Evolutionary conservation across 805 yeast genomes (phyloP), one percentile per base, ranked within the genome.

Genomic region (Starmerella stellata): DNA sequence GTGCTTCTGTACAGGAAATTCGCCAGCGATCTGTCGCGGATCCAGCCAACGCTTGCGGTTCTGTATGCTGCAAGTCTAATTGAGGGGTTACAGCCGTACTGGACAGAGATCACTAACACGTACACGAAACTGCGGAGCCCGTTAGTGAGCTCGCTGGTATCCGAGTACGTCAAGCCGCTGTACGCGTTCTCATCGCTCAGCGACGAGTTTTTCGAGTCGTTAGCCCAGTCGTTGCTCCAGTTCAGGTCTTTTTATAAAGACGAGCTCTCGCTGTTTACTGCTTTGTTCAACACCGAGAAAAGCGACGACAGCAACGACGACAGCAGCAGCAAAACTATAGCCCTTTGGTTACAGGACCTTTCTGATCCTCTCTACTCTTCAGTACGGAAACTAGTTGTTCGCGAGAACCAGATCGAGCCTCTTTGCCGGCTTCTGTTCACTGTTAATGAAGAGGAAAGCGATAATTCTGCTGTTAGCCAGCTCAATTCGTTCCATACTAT

Each of bases 361-460:
- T 63, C 80, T 24, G 94, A 82, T 28, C 90, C 94, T 0, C 58
- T 85, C 20, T 78, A 83, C 50, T 87, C 79, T 45, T 56, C 65
- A 2, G 54, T 81, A 27, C 65, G 95, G 45, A 69, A 73, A 41
- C 64, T 67, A 35, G 70, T 82, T 1, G 62, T 83, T 31, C 69
- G 76, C 41, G 95, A 85, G 53, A 62, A 68, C 13, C 74, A 73
- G 45, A 74, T 87, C 21, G 63, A 66, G 19, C 64, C 64, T 9
- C 59, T 90, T 19, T 80, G 94, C 57, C 92, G 82, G 50, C 60
- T 82, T 18, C 31, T 44, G n/a, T 30, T 44, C 11, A 36, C 41
- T 18, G 42, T 38, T 14, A 35, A 36, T n/a, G 25, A 24, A 32
- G 44, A 41, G 21, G 36, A 35, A 2, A 43, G 16, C 8, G 35